These are phyloP conservation scores for Fusarium algeriense DNA, from an alignment of 2,329 filamentous ascomycete species.

Conservation along the genomic window DNA sequence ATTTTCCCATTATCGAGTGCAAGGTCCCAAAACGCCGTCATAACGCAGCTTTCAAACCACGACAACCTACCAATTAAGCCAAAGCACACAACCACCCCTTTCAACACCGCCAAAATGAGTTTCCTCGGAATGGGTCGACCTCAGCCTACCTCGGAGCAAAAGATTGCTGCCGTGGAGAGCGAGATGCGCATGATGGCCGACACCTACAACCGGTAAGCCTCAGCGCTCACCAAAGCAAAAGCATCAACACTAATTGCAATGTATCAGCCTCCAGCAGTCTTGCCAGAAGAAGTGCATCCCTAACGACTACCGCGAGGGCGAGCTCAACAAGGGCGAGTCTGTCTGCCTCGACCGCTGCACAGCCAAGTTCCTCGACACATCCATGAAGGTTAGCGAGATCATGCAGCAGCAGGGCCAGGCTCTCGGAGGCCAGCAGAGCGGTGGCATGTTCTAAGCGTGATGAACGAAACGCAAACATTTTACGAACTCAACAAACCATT, in stretches of 20 bases:
- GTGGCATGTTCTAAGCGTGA: conserved; percentile 47
- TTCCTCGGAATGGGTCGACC: conserved; percentile 68
- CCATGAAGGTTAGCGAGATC: conserved; percentile 96
- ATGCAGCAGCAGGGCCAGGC: conserved; percentile 88
- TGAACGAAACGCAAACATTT: neutral
- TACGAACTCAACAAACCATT: neutral
- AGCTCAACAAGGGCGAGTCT: conserved; percentile 98
- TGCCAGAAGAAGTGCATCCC: conserved; percentile 97
- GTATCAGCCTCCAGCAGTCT: conserved; percentile 81
- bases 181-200: conserved; percentile 98
- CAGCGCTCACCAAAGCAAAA: neutral
- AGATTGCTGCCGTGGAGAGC: conserved; percentile 94
- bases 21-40: conserved; percentile 19
- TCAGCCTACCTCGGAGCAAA: conserved; percentile 94
- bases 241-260: neutral
- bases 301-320: conserved; percentile 90
- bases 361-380: conserved; percentile 98
- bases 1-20: conserved; percentile 40
- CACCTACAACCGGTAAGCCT: conserved; percentile 92
- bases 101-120: conserved; percentile 54
- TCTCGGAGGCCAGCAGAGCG: conserved; percentile 61
- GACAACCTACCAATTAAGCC: neutral
- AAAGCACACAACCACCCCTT: neutral
- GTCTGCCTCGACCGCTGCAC: conserved; percentile 98
- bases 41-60: conserved; percentile 26